These are phyloP conservation scores for Trichoderma sp. DNA, from an alignment of 2,329 filamentous ascomycete genomes.

Conservation along the genomic window DNA sequence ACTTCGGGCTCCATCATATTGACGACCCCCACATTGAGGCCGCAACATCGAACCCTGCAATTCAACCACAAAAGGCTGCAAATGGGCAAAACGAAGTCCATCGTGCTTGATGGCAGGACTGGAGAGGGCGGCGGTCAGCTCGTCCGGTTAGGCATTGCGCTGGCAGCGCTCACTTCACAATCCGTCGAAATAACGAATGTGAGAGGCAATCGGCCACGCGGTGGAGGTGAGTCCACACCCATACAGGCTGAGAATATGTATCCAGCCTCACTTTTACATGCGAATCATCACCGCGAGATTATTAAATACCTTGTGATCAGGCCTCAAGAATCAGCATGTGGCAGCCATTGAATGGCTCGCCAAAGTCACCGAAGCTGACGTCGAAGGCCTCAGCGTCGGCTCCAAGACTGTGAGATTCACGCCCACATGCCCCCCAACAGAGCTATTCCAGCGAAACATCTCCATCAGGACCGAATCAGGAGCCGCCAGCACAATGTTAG, in stretches of 20 bases:
- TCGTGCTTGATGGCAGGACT: slow-evolving; percentile 54
- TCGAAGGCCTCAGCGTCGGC: slow-evolving; percentile 50
- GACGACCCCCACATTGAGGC: neutral
- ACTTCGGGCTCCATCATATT: neutral
- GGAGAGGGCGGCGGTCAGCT: slow-evolving; percentile 63
- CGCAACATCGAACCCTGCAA: neutral
- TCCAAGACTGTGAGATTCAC: slow-evolving; percentile 49
- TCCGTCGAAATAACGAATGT: slow-evolving; percentile 54
- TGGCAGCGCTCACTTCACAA: slow-evolving; percentile 54
- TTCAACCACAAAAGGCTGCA: neutral
- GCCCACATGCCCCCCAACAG: slow-evolving; percentile 40
- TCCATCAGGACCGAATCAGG: slow-evolving; percentile 48
- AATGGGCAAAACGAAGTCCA: slow-evolving; percentile 29
- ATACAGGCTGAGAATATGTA: neutral
- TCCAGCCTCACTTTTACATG: neutral
- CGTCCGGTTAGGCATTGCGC: slow-evolving; percentile 52
- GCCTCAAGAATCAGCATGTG: slow-evolving; percentile 60
- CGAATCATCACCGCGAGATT: neutral
- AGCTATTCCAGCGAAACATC: slow-evolving; percentile 43
- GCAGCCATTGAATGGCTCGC: slow-evolving; percentile 54
- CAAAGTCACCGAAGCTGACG: slow-evolving; percentile 48
- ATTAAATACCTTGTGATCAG: slow-evolving; percentile 31
- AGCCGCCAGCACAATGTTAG: slow-evolving; percentile 54
- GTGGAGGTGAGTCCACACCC: slow-evolving; percentile 28
- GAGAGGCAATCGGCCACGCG: slow-evolving; percentile 48